These are phyloP conservation scores for Prunus armeniaca DNA, from an alignment of 306 rosid species.

Conservation along the genomic window DNA sequence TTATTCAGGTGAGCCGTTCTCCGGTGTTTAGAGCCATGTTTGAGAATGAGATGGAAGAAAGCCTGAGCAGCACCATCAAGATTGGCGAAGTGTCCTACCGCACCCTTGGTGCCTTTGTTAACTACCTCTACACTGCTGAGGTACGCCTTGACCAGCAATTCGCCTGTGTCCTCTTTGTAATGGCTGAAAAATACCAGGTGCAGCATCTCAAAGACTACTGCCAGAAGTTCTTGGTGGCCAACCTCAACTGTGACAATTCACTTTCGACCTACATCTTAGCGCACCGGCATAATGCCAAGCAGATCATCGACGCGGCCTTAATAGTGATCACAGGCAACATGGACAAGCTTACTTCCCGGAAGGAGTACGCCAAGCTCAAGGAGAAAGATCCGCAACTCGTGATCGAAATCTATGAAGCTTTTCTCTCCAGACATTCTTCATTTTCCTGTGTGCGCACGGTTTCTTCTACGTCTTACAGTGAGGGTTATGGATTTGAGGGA, in stretches of 20 bases:
- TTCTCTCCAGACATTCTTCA: conserved; percentile 47
- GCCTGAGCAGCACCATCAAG: conserved; percentile 65
- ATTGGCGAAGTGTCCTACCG: conserved; percentile 57
- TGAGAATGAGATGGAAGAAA: conserved; percentile 54
- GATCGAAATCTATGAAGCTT: conserved; percentile 75
- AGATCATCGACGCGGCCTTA: conserved; percentile 47
- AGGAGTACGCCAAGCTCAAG: conserved; percentile 57
- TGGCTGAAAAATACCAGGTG: conserved; percentile 71
- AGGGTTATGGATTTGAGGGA: no score
- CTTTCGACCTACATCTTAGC: conserved; percentile 54
- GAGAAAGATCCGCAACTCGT: conserved; percentile 63
- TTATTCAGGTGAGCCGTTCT: conserved; percentile 63
- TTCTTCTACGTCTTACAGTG: no score
- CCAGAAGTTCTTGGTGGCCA: conserved; percentile 56
- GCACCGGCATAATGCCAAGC: conserved; percentile 52
- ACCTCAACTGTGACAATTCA: conserved; percentile 60
- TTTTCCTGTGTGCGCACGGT: no score
- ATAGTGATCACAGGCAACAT: conserved; percentile 52
- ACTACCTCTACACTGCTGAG: conserved; percentile 72
- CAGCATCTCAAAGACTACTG: conserved; percentile 64
- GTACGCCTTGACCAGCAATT: conserved; percentile 55
- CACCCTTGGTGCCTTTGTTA: conserved; percentile 61
- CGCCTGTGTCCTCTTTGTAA: conserved; percentile 49
- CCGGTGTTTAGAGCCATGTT: conserved; percentile 82
- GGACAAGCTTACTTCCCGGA: conserved; percentile 44